Evolutionary conservation across 2,329 filamentous ascomycete species (phyloP).

Genomic region (Ascochyta lentis): DNA sequence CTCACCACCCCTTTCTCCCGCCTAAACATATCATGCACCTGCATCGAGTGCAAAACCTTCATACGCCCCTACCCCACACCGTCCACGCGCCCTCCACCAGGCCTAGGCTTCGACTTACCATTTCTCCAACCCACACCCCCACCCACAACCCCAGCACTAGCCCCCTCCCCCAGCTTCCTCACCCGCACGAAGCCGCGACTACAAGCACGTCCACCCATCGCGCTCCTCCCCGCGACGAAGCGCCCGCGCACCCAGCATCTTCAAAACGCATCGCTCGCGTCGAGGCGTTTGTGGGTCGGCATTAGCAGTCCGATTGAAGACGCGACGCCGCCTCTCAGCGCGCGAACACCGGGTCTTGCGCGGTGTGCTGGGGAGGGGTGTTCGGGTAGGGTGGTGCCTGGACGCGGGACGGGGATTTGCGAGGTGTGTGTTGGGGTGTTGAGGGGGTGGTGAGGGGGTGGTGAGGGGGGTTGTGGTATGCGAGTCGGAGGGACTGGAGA

Average conservation of each 20-base stretch:
- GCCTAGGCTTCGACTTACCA: background rate
- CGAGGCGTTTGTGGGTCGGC: background rate
- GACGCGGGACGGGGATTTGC: constrained; percentile 1
- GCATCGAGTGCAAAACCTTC: constrained; percentile 21
- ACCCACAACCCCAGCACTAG: background rate
- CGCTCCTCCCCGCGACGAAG: background rate
- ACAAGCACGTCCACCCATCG: background rate
- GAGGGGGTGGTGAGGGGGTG: background rate
- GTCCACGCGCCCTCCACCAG: background rate
- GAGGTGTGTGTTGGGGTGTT: background rate
- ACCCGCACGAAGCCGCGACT: background rate
- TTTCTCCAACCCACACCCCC: background rate
- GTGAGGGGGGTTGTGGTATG: background rate
- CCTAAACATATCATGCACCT: constrained; percentile 23
- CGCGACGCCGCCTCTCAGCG: background rate
- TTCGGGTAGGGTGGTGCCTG: background rate
- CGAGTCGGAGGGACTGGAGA: no score
- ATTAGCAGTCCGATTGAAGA: constrained; percentile 4
- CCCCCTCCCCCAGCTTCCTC: background rate
- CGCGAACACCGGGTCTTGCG: constrained; percentile 2
- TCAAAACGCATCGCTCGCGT: background rate
- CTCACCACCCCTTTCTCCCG: background rate
- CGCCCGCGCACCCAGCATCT: background rate
- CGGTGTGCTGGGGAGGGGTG: background rate
- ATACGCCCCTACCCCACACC: constrained; percentile 16